Percentiles rank a stretch among this genome's conserved stretches.
Evolutionary conservation across 2,329 filamentous ascomycete genomes (phyloP).

Genomic region (Pyrenophora graminea): DNA sequence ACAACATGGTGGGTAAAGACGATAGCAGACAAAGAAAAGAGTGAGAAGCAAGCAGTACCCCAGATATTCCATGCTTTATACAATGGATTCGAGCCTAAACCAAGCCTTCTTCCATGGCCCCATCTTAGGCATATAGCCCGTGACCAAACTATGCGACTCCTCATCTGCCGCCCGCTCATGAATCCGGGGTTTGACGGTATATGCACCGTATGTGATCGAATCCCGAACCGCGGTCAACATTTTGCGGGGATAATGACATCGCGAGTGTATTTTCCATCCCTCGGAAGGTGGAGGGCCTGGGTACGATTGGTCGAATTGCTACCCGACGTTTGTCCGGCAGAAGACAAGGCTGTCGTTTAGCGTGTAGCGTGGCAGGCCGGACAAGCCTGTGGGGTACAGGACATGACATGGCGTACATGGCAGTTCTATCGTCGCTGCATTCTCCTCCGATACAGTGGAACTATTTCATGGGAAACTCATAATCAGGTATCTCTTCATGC

Average conservation of each 20-base stretch:
- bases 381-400: slow-evolving; percentile 9
- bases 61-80: slow-evolving; percentile 13
- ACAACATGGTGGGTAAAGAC: slow-evolving; percentile 19
- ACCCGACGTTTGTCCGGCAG: slow-evolving; percentile 5
- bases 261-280: slow-evolving; percentile 1
- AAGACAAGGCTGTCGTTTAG: slow-evolving; percentile 1
- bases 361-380: slow-evolving; percentile 8
- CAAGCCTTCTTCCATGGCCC: not conserved
- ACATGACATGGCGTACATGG: not conserved
- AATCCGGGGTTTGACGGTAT: slow-evolving; percentile 11
- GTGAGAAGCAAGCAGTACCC: not conserved
- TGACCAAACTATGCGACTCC: not conserved
- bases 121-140: not conserved
- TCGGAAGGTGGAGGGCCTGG: slow-evolving; percentile 3
- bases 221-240: slow-evolving; percentile 4
- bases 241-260: slow-evolving; percentile 13
- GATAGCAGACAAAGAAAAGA: not conserved
- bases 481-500: no score
- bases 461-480: not conserved
- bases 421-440: not conserved
- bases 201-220: slow-evolving; percentile 1
- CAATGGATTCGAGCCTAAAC: not conserved
- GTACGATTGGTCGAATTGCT: slow-evolving; percentile 1
- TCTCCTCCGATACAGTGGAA: not conserved
- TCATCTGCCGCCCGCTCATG: slow-evolving; percentile 8